Evolutionary conservation across 1,284 basidiomycete species (phyloP).

Genomic region (Sanghuangporus sanghuang): DNA sequence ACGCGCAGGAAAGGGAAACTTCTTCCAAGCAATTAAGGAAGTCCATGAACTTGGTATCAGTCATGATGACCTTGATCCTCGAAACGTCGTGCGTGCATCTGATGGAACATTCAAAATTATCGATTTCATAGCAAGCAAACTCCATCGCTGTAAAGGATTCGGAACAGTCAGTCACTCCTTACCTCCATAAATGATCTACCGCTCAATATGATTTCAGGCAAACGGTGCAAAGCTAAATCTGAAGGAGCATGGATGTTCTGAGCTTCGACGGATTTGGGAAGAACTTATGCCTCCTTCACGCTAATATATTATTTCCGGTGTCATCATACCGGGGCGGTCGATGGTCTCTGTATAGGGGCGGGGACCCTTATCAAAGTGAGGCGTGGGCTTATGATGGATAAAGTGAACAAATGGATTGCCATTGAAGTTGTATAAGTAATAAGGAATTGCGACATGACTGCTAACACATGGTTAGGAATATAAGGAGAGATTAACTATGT

Average conservation of each 20-base stretch:
- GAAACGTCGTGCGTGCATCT: not conserved
- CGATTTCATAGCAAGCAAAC: not conserved
- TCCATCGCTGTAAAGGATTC: not conserved
- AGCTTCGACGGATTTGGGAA: not conserved
- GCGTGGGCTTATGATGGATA: no score
- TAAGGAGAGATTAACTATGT: no score
- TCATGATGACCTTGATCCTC: not conserved
- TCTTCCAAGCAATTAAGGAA: not conserved
- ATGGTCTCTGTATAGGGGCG: no score
- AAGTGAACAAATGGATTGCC: no score
- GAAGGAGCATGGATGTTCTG: not conserved
- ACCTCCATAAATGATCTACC: not conserved
- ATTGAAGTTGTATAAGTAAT: no score
- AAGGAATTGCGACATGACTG: no score
- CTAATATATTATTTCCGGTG: not conserved
- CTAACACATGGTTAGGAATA: no score
- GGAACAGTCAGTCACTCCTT: not conserved
- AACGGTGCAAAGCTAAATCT: not conserved
- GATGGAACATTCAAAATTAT: conserved; percentile 2
- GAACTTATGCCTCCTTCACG: not conserved
- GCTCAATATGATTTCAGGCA: not conserved
- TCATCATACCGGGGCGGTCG: not conserved
- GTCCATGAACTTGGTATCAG: not conserved
- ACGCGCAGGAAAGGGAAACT: not conserved
- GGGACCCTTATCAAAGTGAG: no score